Base-by-base conservation (phyloP, 495 filamentous ascomycete genomes). In the Pyrenula aspistea region DNA sequence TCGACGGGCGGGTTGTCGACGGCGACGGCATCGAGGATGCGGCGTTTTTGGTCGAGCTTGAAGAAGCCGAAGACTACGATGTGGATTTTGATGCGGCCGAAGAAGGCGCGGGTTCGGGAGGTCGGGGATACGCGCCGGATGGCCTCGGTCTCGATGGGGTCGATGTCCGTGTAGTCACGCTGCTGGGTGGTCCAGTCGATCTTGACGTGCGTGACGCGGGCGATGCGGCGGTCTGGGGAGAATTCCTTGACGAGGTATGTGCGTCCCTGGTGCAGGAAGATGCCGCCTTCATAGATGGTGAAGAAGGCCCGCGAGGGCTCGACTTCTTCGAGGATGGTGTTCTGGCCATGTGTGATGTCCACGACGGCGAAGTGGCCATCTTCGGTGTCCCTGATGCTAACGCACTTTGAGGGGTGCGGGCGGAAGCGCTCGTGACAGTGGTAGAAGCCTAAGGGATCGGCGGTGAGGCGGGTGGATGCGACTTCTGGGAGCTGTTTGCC, bases 111-210 rank as follows among this genome's bases (percentile, higher is more conserved):
- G 1, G 73, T 75, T 3, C 73, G 61, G 10, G 73, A 73, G 11
- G 57, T 61, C 2, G 23, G 53, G 12, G 60, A 71, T 47, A 95
- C 85, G 15, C 74, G 73, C 2, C 89, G 85, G 63, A 90, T 88
- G 21, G 83, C 79, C 73, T 94, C 89, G 0, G 88, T 95, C 65
- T 93, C 90, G 54, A 88, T 73, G 1, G 93, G 92, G 68, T 97
- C 93, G 67, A 97, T 85, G 67, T 97, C 93, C 1, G 92, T 96
- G 70, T 78, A 98, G 67, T 96, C 93, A 55, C 93, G 86, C 62
- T 95, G 92, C 69, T 84, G 81, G 2, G 94, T 97, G 10, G 83
- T 93, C 91, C 90, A 99, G 70, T 96, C 89, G 36, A 98, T 91
- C 55, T 86, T 83, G n/a, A 97, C 92, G 54, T 80, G 79, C 58